Percentiles rank a stretch among this genome's conserved stretches.
Conservation (phyloP, 2,329 filamentous ascomycete species). For the Fusarium ambrosium region DNA sequence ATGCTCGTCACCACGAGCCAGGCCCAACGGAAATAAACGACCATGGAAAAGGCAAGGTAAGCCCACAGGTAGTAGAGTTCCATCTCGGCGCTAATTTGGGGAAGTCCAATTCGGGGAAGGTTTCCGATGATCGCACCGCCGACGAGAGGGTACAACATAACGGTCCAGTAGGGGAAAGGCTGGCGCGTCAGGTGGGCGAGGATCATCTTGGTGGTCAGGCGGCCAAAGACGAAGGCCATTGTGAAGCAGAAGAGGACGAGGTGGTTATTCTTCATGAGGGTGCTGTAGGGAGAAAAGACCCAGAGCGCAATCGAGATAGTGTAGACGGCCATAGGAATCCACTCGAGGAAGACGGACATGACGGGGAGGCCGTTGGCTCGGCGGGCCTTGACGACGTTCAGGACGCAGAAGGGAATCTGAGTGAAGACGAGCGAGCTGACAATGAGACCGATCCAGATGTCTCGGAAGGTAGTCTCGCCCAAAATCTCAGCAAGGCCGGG, state of each 20-base stretch:
- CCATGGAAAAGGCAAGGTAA: constrained; percentile 84
- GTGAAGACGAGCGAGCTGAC: constrained; percentile 73
- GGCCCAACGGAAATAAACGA: constrained; percentile 96
- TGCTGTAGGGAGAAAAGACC: constrained; percentile 91
- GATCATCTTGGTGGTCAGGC: constrained; percentile 99
- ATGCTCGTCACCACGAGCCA: constrained; percentile 91
- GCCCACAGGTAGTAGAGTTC: constrained; percentile 87
- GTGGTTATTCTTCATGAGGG: constrained; percentile 84
- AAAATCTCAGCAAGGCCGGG: constrained; percentile 70
- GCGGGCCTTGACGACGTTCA: constrained; percentile 86
- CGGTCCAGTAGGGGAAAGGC: constrained; percentile 96
- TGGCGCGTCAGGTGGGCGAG: constrained; percentile 93
- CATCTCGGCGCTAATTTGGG: constrained; percentile 71
- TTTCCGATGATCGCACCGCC: constrained; percentile 88
- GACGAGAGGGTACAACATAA: constrained; percentile 88
- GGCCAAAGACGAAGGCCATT: constrained; percentile 96
- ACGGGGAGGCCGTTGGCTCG: constrained; percentile 79
- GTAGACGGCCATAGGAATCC: constrained; percentile 91
- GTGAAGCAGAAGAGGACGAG: constrained; percentile 93
- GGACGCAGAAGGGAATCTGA: constrained; percentile 90
- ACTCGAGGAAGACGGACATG: constrained; percentile 89
- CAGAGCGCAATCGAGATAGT: constrained; percentile 81
- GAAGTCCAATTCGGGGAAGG: constrained; percentile 81
- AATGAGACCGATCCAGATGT: constrained; percentile 87
- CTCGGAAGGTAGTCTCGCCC: constrained; percentile 81